A percentile compares a stretch with the other conserved stretches of the same genome.
Evolutionary conservation across 2,329 filamentous ascomycete genomes (phyloP).

Genomic region (Byssothecium circinans): DNA sequence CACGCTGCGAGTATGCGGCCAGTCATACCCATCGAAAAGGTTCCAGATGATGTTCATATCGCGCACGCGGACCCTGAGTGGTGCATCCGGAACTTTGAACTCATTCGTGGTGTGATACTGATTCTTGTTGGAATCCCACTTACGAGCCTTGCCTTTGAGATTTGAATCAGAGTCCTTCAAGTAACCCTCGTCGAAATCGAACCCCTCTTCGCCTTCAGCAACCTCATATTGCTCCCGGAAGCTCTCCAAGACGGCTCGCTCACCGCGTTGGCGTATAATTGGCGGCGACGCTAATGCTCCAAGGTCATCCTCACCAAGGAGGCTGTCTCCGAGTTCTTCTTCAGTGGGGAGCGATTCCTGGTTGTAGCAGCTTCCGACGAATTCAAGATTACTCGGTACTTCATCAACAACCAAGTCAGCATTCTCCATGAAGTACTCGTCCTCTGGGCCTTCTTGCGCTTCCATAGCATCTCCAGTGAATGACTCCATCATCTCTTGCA

Average conservation of each 20-base stretch:
- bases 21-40: conserved; percentile 96
- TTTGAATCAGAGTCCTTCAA: conserved; percentile 64
- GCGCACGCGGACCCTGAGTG: conserved; percentile 75
- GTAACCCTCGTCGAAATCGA: conserved; percentile 77
- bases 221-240: conserved; percentile 59
- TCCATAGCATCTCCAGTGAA: conserved; percentile 85
- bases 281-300: conserved; percentile 39
- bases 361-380: conserved; percentile 60
- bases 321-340: conserved; percentile 47
- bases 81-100: conserved; percentile 64
- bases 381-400: conserved; percentile 45
- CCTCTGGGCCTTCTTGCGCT: conserved; percentile 59
- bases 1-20: conserved; percentile 81
- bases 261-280: conserved; percentile 35
- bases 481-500: conserved; percentile 86
- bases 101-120: conserved; percentile 69
- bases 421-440: conserved; percentile 43
- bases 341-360: conserved; percentile 44
- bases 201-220: conserved; percentile 59
- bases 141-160: conserved; percentile 68
- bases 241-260: conserved; percentile 49
- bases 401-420: conserved; percentile 46
- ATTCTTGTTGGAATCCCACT: conserved; percentile 79
- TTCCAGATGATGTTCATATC: conserved; percentile 98
- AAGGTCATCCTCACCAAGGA: conserved; percentile 45